phyloP scores from a whole-genome alignment of 768 basidiomycete genomes.

The Pleurotus salmoneostramineus region DNA sequence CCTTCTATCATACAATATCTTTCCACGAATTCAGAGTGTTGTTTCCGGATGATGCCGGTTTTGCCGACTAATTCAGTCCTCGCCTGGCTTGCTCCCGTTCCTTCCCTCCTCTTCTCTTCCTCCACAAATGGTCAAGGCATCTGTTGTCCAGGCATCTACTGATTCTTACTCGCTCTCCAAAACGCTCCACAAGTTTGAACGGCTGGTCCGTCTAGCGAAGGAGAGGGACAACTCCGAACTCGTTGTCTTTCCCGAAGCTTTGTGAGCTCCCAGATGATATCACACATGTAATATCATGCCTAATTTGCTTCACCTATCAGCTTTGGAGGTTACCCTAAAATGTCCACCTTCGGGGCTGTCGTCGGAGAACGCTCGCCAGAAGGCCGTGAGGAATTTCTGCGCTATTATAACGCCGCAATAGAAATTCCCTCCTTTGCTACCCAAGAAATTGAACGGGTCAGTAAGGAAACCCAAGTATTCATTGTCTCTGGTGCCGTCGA shows the following conservation, averaged over 20 bases:
- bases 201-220: slow-evolving; percentile 38
- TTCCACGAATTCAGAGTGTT: neutral
- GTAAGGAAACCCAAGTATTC: slow-evolving; percentile 45
- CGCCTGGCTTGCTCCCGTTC: neutral
- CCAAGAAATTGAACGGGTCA: slow-evolving; percentile 42
- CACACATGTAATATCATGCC: neutral
- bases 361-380: slow-evolving; percentile 46
- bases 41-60: neutral
- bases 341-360: slow-evolving; percentile 45
- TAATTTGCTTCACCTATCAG: slow-evolving; percentile 18
- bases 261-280: slow-evolving; percentile 28
- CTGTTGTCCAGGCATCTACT: slow-evolving; percentile 50
- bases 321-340: slow-evolving; percentile 59
- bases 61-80: neutral
- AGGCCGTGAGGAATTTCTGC: slow-evolving; percentile 57
- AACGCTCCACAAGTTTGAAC: slow-evolving; percentile 48
- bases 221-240: slow-evolving; percentile 43
- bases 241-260: slow-evolving; percentile 56
- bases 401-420: slow-evolving; percentile 52
- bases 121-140: slow-evolving; percentile 36
- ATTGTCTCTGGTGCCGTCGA: slow-evolving; percentile 61
- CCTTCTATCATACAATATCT: neutral
- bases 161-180: slow-evolving; percentile 39
- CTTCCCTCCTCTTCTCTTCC: neutral
- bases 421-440: slow-evolving; percentile 51